Percentiles rank a stretch among this genome's conserved stretches.
Evolutionary conservation across 2,329 filamentous ascomycete species (phyloP).

Genomic region (Colletotrichum scovillei): DNA sequence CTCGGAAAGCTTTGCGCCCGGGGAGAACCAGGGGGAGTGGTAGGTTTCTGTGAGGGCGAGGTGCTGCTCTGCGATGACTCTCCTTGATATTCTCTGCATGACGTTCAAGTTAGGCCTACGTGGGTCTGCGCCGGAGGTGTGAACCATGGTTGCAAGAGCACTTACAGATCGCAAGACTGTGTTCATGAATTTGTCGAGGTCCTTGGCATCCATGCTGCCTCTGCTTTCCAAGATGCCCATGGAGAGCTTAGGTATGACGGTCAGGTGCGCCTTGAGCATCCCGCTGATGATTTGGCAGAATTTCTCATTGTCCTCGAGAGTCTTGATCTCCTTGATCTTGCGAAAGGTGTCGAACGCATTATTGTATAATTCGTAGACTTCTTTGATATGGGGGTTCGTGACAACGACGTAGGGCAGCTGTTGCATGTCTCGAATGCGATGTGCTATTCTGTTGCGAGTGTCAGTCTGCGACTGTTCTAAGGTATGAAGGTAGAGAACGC

Average conservation of each 20-base stretch:
- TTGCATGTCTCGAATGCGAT: conserved; percentile 97
- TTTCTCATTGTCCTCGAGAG: conserved; percentile 87
- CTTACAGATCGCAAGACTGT: conserved; percentile 87
- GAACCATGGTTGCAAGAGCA: conserved; percentile 13
- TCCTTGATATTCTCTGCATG: conserved; percentile 84
- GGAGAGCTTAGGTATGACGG: conserved; percentile 92
- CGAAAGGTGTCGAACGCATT: conserved; percentile 94
- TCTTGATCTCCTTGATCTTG: conserved; percentile 84
- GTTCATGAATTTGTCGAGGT: conserved; percentile 95
- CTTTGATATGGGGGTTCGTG: conserved; percentile 91
- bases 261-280: conserved; percentile 87
- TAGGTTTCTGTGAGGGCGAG: conserved; percentile 95
- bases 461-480: conserved; percentile 4
- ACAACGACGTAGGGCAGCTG: conserved; percentile 95
- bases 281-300: conserved; percentile 85
- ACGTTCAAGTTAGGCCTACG: conserved; percentile 10
- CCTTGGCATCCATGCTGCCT: conserved; percentile 80
- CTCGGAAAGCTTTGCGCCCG: conserved; percentile 76
- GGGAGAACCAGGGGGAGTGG: conserved; percentile 89
- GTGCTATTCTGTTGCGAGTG: conserved; percentile 74
- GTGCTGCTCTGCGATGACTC: conserved; percentile 98
- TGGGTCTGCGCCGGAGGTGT: not conserved
- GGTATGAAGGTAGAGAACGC: not conserved
- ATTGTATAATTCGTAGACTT: conserved; percentile 98
- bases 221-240: conserved; percentile 95